Evolutionary conservation across 306 rosid genomes (phyloP).

Genomic region (Casuarina cunninghamiana): DNA sequence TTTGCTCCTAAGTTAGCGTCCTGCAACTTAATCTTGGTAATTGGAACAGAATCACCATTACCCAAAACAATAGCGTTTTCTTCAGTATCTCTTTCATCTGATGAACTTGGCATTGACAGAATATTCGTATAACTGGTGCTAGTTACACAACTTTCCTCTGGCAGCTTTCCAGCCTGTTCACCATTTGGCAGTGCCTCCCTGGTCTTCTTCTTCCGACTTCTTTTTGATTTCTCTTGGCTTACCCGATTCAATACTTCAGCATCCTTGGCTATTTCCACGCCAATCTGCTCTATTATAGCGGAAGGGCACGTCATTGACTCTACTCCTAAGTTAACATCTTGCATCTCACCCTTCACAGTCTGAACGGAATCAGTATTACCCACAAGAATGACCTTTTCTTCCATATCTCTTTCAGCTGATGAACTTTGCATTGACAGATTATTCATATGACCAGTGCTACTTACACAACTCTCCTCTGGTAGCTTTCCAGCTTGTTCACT

Average conservation of each 20-base stretch:
- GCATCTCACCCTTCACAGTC: slow-evolving; percentile 25
- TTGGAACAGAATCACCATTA: slow-evolving; percentile 19
- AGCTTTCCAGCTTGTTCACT: slow-evolving; percentile 18
- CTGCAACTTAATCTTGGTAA: slow-evolving; percentile 31
- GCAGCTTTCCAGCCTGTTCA: slow-evolving; percentile 20
- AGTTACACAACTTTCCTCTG: slow-evolving; percentile 21
- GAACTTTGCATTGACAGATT: slow-evolving; percentile 22
- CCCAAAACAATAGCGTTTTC: slow-evolving; percentile 7
- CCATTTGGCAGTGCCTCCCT: slow-evolving; percentile 6
- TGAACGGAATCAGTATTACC: slow-evolving; percentile 1
- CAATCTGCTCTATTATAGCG: slow-evolving; percentile 14
- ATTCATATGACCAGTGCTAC: slow-evolving; percentile 15
- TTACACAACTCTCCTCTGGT: slow-evolving; percentile 22
- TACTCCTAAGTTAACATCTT: slow-evolving; percentile 8
- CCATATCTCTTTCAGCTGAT: not conserved
- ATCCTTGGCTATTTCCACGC: slow-evolving; percentile 14
- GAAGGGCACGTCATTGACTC: slow-evolving; percentile 21
- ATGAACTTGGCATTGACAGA: slow-evolving; percentile 17
- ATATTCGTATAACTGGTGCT: slow-evolving; percentile 19
- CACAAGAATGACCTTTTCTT: slow-evolving; percentile 10
- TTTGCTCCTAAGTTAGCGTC: not conserved
- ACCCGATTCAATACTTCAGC: slow-evolving; percentile 6
- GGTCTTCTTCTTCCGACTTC: slow-evolving; percentile 28
- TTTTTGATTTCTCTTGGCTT: not conserved
- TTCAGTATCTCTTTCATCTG: slow-evolving; percentile 19